Evolutionary conservation across 768 basidiomycete genomes (phyloP).

Genomic region (Dictyophora rubrovolvata): DNA sequence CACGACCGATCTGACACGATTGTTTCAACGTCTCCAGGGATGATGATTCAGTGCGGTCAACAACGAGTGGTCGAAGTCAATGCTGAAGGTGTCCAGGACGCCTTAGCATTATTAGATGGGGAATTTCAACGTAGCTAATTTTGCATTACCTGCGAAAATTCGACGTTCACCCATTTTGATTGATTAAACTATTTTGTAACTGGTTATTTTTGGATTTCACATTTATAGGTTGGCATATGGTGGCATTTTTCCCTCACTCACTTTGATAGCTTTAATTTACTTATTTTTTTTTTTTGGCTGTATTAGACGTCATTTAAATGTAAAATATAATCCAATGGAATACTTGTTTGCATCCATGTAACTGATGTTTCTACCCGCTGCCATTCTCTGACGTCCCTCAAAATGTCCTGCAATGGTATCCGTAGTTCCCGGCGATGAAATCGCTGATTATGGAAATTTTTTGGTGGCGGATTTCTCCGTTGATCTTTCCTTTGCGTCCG

Average conservation of each 20-base stretch:
- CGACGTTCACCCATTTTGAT: background rate
- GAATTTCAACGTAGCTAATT: conserved; percentile 17
- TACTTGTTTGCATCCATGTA: conserved; percentile 1
- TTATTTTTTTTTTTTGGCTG: background rate
- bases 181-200: background rate
- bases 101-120: conserved; percentile 59
- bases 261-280: conserved; percentile 1
- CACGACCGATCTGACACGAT: conserved; percentile 30
- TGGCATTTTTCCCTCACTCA: background rate
- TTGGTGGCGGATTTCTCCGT: conserved; percentile 12
- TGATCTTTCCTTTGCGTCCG: conserved; percentile 27
- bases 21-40: conserved; percentile 33
- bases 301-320: conserved; percentile 6
- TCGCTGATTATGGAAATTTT: conserved; percentile 21
- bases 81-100: conserved; percentile 63
- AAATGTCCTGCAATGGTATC: background rate
- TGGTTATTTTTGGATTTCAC: background rate
- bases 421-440: conserved; percentile 19
- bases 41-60: conserved; percentile 53
- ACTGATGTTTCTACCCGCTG: conserved; percentile 1
- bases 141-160: background rate
- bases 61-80: conserved; percentile 55
- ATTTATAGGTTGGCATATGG: conserved; percentile 1
- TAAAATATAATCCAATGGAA: conserved; percentile 4
- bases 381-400: background rate